Conservation (phyloP, 306 rosid genomes). For the Sicyos baderoa region DNA sequence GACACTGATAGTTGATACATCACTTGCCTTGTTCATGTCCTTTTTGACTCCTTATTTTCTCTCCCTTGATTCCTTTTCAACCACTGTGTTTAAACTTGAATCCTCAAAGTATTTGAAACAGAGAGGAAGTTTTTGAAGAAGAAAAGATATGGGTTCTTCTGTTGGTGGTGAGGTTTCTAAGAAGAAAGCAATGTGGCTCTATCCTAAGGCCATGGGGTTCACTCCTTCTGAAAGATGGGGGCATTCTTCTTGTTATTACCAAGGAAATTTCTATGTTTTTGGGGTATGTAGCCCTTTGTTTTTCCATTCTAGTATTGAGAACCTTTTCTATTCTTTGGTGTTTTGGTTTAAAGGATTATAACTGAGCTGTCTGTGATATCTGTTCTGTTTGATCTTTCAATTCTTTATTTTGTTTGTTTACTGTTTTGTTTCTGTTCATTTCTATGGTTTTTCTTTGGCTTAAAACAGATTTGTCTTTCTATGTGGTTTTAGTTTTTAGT, state of each 20-base stretch:
- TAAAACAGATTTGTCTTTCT: background rate
- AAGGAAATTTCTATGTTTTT: conserved; percentile 59
- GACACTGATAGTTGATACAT: conserved; percentile 97
- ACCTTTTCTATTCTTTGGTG: background rate
- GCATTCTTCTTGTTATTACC: conserved; percentile 75
- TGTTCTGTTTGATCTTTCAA: conserved; percentile 7
- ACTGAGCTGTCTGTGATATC: background rate
- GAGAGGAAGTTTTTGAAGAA: background rate
- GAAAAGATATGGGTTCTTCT: conserved; percentile 48
- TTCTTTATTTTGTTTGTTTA: background rate
- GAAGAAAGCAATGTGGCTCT: conserved; percentile 95
- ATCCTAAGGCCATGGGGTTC: conserved; percentile 70
- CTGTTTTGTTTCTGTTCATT: background rate
- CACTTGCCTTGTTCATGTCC: conserved; percentile 60
- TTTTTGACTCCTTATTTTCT: conserved; percentile 49
- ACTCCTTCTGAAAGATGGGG: conserved; percentile 98
- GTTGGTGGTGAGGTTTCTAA: conserved; percentile 32
- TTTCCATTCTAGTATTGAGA: background rate
- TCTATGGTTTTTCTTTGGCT: conserved; percentile 7
- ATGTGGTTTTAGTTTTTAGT: conserved; percentile 1
- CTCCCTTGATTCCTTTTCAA: conserved; percentile 23
- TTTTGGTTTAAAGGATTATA: background rate
- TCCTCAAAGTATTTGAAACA: background rate
- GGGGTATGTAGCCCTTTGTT: conserved; percentile 57
- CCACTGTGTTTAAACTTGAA: background rate